Conservation (phyloP, 139 green algal species). For the Astrephomene gubernaculifera region DNA sequence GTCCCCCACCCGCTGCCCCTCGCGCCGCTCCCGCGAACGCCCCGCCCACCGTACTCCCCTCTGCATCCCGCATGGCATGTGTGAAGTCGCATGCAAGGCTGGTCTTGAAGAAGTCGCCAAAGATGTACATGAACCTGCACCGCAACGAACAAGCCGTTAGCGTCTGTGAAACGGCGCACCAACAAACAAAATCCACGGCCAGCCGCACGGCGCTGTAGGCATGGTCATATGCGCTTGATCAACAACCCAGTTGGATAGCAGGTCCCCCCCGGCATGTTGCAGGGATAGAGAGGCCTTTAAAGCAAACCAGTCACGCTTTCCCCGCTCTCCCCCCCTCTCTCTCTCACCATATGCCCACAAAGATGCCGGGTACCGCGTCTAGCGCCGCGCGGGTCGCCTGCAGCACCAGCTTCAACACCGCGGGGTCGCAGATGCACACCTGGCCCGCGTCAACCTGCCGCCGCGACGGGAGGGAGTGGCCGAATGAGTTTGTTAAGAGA, state of each 20-base stretch:
- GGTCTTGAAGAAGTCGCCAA: conserved; percentile 7
- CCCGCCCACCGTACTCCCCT: too few species aligned
- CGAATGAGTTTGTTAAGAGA: too few species aligned
- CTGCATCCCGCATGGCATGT: not conserved
- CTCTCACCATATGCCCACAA: conserved; percentile 34
- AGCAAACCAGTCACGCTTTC: not conserved
- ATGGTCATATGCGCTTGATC: not conserved
- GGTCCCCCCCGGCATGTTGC: not conserved
- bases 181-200: not conserved
- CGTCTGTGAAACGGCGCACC: not conserved
- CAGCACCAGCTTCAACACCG: not conserved
- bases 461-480: too few species aligned
- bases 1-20: too few species aligned
- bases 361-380: not conserved
- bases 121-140: conserved; percentile 43
- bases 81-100: conserved; percentile 23
- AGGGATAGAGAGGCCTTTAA: too few species aligned
- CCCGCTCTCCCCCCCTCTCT: not conserved
- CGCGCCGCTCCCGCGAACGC: too few species aligned
- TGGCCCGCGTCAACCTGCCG: not conserved
- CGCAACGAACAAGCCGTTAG: too few species aligned
- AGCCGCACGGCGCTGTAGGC: not conserved
- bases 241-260: not conserved
- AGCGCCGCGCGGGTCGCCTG: not conserved
- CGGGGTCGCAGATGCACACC: conserved; percentile 9